A percentile compares a stretch with the other conserved stretches of the same genome.
Evolutionary conservation across 495 filamentous ascomycete species (phyloP).

Genomic region (Tetracladium setigerum): DNA sequence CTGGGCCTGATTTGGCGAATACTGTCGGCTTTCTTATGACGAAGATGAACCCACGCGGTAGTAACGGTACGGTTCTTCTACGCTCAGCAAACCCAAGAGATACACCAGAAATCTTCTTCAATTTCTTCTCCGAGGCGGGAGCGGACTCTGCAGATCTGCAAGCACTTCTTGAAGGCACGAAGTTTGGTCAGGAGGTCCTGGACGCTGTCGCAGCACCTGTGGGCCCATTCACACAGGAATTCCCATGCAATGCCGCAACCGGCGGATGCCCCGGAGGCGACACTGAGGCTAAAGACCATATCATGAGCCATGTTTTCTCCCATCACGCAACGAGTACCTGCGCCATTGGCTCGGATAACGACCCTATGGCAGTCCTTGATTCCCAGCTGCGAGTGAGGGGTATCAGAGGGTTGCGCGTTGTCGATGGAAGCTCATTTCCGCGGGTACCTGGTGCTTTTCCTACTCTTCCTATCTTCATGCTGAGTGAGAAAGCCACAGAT

Average conservation of each 20-base stretch:
- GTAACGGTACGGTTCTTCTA: not conserved
- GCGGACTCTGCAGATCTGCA: constrained; percentile 33
- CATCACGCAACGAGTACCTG: constrained; percentile 51
- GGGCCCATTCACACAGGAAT: not conserved
- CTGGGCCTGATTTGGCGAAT: not conserved
- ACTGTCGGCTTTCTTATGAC: constrained; percentile 9
- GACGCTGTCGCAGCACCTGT: not conserved
- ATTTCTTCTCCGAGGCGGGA: not conserved
- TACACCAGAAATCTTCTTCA: constrained; percentile 2
- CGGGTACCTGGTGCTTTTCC: constrained; percentile 49
- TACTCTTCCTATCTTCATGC: constrained; percentile 43
- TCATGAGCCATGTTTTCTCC: too few species aligned
- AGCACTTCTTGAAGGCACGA: constrained; percentile 38
- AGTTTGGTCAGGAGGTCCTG: constrained; percentile 35
- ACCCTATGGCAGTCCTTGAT: constrained; percentile 3
- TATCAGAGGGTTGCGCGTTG: constrained; percentile 46
- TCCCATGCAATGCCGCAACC: too few species aligned
- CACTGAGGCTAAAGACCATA: too few species aligned
- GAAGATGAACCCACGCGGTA: constrained; percentile 4
- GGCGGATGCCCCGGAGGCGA: too few species aligned
- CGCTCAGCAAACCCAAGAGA: not conserved
- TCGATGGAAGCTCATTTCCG: constrained; percentile 52
- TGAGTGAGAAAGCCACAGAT: constrained; percentile 51
- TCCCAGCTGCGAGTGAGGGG: constrained; percentile 24
- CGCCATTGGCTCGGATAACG: constrained; percentile 49